phyloP scores from a whole-genome alignment of 768 basidiomycete species.

The Boletus reticulatus region DNA sequence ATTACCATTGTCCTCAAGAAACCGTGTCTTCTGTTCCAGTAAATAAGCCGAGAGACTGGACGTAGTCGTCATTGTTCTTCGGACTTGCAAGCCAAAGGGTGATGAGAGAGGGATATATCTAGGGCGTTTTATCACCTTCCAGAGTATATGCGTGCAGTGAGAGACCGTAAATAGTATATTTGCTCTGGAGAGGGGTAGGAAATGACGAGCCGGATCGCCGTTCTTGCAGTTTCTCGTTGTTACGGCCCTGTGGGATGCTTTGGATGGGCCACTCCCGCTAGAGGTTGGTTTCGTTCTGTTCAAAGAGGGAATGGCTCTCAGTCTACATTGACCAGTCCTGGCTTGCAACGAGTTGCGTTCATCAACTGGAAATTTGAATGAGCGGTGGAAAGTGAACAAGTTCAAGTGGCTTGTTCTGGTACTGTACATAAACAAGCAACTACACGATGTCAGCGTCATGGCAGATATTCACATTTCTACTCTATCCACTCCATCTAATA shows the following conservation, averaged over 20 bases:
- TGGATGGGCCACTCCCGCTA: neutral
- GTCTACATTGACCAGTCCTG: neutral
- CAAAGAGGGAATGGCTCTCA: neutral
- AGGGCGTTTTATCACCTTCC: neutral
- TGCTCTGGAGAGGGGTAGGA: neutral
- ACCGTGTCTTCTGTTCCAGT: conserved; percentile 51
- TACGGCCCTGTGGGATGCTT: neutral
- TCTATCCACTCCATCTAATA: neutral
- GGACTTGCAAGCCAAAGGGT: neutral
- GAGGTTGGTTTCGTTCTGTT: neutral
- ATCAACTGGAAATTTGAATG: neutral
- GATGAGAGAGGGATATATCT: neutral
- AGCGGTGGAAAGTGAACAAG: neutral
- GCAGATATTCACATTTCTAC: neutral
- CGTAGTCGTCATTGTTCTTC: conserved; percentile 20
- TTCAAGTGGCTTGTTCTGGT: neutral
- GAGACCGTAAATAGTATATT: neutral
- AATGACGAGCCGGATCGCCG: neutral
- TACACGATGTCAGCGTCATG: no score
- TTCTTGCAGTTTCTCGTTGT: neutral
- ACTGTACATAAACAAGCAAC: conserved; percentile 8
- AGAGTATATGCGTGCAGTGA: neutral
- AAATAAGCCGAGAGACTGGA: conserved; percentile 40
- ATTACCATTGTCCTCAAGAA: conserved; percentile 53
- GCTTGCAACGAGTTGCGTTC: neutral